Base-by-base conservation (phyloP, 2,329 filamentous ascomycete species). In the Didymella segeticola region DNA sequence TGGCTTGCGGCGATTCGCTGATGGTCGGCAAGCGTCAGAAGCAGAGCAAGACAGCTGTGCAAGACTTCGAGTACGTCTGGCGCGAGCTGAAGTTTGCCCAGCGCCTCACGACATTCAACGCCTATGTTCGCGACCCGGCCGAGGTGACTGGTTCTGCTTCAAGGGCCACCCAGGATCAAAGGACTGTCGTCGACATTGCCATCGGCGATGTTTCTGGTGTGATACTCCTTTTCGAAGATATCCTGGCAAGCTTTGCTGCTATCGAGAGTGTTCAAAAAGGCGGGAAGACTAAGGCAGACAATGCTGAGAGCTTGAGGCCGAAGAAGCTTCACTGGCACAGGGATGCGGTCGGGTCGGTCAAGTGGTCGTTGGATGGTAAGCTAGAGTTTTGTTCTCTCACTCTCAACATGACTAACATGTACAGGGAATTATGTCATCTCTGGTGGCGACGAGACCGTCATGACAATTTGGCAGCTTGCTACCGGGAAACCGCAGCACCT, bases 401-500 rank as follows among this genome's bases (percentile, higher is more conserved):
- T 1, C n/a, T 9, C 41, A 5, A 53, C 37, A n/a, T 43, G 29
- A 25, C 43, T 61, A 37, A 60, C 39, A 17, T 10, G 2, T 11
- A 20, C 34, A 95, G 90, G 91, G 43, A 92, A 96, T 70, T 99
- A 99, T 73, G 78, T 99, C 54, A 88, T 99, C 46, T 98, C 95
- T 51, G 95, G 95, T 69, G 95, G 95, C 26, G 86, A 87, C 19
- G 95, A 99, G 76, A 93, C 91, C 7, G 89, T 91, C 17, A 80
- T 99, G 34, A 90, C 96, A 8, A 79, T 97, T 26, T 98, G 93
- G 93, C 95, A 99, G 75, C 80, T 97, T 52, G 90, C 96, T 62
- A 97, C 93, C 0, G 87, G 87, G 58, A 88, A 88, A 70, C 86
- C 86, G 67, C 89, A 95, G 69, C 91, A 88, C 68, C 79, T 99